Percentiles rank a stretch among this genome's conserved stretches.
Conservation (phyloP, 2,329 filamentous ascomycete genomes). For the Trichoderma endophyticum region DNA sequence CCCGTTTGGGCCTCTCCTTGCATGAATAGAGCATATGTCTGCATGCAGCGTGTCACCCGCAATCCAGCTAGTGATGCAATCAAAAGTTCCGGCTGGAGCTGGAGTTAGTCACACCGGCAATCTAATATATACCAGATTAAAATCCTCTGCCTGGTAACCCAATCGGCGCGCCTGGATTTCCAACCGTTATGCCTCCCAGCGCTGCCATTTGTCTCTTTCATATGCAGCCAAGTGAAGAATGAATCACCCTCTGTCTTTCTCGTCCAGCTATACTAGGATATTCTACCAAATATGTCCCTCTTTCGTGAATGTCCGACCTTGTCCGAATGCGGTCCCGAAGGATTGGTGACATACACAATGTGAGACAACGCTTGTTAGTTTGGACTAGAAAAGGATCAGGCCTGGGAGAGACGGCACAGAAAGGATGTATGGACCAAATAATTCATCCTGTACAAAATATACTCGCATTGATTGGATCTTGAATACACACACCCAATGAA, state of each 20-base stretch:
- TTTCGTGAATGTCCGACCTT: not conserved
- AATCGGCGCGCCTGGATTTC: not conserved
- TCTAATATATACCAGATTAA: not conserved
- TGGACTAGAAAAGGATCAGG: not conserved
- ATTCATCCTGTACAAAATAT: not conserved
- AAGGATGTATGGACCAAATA: not conserved
- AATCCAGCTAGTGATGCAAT: not conserved
- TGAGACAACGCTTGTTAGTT: not conserved
- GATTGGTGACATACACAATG: not conserved
- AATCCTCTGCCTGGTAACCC: not conserved
- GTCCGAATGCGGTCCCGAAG: not conserved
- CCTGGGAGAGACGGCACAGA: not conserved
- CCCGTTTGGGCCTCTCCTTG: not conserved
- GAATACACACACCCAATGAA: not conserved
- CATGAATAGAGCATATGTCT: not conserved
- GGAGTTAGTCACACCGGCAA: conserved; percentile 5
- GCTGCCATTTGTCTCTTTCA: not conserved
- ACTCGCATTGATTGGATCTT: not conserved
- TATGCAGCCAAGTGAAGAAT: not conserved
- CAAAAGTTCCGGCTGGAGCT: conserved; percentile 1
- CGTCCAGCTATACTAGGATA: not conserved
- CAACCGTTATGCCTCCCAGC: not conserved
- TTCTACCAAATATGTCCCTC: not conserved
- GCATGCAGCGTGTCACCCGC: conserved; percentile 6
- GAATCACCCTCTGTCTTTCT: not conserved